A percentile compares a stretch with the other conserved stretches of the same genome.
These are phyloP conservation scores for Aspergillus neoniger DNA, from an alignment of 2,329 filamentous ascomycete species.

Conservation along the genomic window DNA sequence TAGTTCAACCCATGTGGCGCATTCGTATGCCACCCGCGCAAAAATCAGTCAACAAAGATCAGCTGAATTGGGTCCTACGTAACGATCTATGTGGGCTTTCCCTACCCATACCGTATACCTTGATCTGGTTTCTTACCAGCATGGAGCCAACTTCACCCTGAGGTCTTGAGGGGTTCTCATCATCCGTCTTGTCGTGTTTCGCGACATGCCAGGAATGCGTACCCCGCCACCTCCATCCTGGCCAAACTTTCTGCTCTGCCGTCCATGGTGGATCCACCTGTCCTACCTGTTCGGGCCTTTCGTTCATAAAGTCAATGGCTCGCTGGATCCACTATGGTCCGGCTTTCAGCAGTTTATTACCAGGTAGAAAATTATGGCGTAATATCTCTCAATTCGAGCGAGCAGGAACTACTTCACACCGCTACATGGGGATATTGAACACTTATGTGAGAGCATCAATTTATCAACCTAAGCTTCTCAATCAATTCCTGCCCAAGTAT, in stretches of 20 bases:
- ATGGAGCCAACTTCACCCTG: background rate
- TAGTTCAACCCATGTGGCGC: background rate
- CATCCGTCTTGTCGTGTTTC: background rate
- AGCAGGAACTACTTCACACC: too few relatives aligned
- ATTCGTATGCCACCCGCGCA: background rate
- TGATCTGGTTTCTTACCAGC: background rate
- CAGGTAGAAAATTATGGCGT: too few relatives aligned
- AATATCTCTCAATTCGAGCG: too few relatives aligned
- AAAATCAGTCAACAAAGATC: too few relatives aligned
- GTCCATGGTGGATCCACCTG: background rate
- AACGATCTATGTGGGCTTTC: too few relatives aligned
- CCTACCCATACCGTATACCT: background rate
- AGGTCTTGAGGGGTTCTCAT: background rate
- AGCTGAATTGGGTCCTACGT: too few relatives aligned
- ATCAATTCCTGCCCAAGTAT: too few relatives aligned
- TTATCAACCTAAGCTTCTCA: too few relatives aligned
- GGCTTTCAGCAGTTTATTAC: too few relatives aligned
- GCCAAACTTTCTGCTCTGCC: background rate
- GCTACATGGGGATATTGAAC: too few relatives aligned
- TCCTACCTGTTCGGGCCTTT: background rate
- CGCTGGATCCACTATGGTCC: too few relatives aligned
- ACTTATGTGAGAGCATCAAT: too few relatives aligned
- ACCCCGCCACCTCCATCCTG: background rate
- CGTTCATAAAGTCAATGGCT: background rate
- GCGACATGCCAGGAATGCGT: background rate